These are phyloP conservation scores for Pisolithus orientalis DNA, from an alignment of 768 basidiomycete species.

Conservation along the genomic window DNA sequence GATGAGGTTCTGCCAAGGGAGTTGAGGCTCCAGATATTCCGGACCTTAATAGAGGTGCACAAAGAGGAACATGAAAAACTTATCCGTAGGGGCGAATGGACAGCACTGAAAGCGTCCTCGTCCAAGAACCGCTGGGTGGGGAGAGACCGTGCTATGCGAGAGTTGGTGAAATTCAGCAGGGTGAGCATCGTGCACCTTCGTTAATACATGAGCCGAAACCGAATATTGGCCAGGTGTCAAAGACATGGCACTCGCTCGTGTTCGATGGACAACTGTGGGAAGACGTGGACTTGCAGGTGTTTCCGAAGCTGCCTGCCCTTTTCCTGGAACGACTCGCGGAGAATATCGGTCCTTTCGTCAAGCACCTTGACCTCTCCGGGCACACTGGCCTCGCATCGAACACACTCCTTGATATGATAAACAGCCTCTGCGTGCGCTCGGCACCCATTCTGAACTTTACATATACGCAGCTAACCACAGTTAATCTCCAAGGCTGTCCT, in stretches of 20 bases:
- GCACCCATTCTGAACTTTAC: constrained; percentile 23
- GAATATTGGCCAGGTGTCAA: constrained; percentile 55
- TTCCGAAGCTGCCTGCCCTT: constrained; percentile 48
- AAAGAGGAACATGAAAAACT: constrained; percentile 49
- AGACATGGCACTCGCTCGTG: constrained; percentile 65
- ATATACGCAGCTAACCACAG: constrained; percentile 60
- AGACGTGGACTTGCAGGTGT: constrained; percentile 53
- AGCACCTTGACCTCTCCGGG: constrained; percentile 55
- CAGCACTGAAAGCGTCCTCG: constrained; percentile 52
- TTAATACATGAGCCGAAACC: constrained; percentile 8
- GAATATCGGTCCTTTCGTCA: constrained; percentile 59
- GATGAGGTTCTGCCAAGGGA: constrained; percentile 69
- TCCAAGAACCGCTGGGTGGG: constrained; percentile 71
- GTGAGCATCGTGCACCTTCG: constrained; percentile 40
- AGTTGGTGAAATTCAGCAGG: constrained; percentile 73
- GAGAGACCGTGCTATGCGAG: constrained; percentile 62
- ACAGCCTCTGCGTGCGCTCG: constrained; percentile 44
- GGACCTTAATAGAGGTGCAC: constrained; percentile 48
- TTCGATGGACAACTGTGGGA: constrained; percentile 88
- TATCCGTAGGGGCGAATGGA: constrained; percentile 48
- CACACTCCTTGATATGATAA: constrained; percentile 46
- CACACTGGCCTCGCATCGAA: constrained; percentile 45
- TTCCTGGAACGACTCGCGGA: constrained; percentile 49
- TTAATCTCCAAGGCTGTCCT: constrained; percentile 72
- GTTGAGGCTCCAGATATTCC: constrained; percentile 55